phyloP scores from a whole-genome alignment of 352 stramenopile genomes.

The Aphanomyces invadans region DNA sequence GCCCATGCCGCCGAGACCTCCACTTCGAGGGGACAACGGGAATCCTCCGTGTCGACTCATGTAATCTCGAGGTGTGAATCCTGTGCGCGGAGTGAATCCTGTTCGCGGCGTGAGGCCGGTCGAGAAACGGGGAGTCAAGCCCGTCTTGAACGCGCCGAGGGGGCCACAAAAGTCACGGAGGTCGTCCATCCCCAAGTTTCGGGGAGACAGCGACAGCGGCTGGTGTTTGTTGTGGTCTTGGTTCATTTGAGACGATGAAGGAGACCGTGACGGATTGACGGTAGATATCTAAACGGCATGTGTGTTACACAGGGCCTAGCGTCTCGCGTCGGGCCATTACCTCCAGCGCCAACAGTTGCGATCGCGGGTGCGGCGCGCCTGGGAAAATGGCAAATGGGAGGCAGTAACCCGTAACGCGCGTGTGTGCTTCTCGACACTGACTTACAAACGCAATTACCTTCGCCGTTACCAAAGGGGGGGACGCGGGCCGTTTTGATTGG shows the following conservation, averaged over 20 bases:
- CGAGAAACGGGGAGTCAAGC: slow-evolving; percentile 70
- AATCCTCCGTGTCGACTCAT: slow-evolving; percentile 17
- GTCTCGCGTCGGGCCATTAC: background rate
- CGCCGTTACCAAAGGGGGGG: background rate
- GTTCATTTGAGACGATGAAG: background rate
- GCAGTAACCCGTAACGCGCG: slow-evolving; percentile 22
- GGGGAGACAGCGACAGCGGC: slow-evolving; percentile 64
- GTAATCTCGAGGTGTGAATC: slow-evolving; percentile 62
- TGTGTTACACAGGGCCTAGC: too few relatives aligned
- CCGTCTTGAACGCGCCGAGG: slow-evolving; percentile 75
- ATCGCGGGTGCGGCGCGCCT: slow-evolving; percentile 2
- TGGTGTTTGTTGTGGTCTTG: slow-evolving; percentile 32
- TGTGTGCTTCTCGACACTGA: slow-evolving; percentile 24
- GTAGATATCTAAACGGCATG: background rate
- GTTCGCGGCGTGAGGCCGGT: slow-evolving; percentile 71
- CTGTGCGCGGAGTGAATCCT: slow-evolving; percentile 72
- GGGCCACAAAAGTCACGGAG: slow-evolving; percentile 74
- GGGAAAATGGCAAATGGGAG: slow-evolving; percentile 18
- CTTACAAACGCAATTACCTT: slow-evolving; percentile 20
- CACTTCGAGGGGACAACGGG: slow-evolving; percentile 2
- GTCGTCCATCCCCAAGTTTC: slow-evolving; percentile 80
- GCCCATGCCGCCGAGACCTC: slow-evolving; percentile 8
- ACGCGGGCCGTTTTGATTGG: slow-evolving; percentile 5
- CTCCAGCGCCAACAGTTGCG: background rate
- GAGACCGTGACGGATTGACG: background rate